Evolutionary conservation across 805 yeast genomes (phyloP).

Genomic region (Kodamaea restingae): DNA sequence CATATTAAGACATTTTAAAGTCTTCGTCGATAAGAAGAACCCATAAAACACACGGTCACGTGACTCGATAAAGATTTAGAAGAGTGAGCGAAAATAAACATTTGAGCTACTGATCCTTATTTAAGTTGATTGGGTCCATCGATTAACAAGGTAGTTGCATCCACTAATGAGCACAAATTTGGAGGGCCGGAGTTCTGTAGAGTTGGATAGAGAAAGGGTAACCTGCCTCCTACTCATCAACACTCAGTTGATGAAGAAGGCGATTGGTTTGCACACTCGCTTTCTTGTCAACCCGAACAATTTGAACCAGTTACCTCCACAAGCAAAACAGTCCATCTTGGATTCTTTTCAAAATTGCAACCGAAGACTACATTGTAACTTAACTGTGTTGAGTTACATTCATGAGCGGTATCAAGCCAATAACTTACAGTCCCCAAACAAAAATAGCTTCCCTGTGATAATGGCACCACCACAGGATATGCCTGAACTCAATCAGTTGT

Average conservation of each 20-base stretch:
- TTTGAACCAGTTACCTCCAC: conserved; percentile 29
- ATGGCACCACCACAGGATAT: conserved; percentile 52
- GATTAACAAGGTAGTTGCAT: not conserved
- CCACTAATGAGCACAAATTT: conserved; percentile 6
- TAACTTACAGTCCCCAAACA: conserved; percentile 25
- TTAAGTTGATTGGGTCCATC: not conserved
- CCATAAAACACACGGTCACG: not conserved
- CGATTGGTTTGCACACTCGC: conserved; percentile 32
- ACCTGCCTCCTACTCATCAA: conserved; percentile 40
- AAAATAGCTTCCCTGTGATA: conserved; percentile 44
- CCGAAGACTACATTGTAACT: conserved; percentile 39
- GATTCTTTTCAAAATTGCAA: conserved; percentile 40
- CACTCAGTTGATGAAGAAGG: conserved; percentile 40
- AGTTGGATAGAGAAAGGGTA: conserved; percentile 38
- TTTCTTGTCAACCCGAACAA: conserved; percentile 34
- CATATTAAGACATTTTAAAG: too few relatives aligned
- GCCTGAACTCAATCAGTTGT: conserved; percentile 48
- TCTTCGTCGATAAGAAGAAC: too few relatives aligned
- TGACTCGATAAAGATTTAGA: not conserved
- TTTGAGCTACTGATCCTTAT: not conserved
- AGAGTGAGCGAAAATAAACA: conserved; percentile 3
- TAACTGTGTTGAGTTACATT: conserved; percentile 35
- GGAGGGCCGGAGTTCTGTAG: conserved; percentile 13
- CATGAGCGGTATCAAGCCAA: conserved; percentile 36
- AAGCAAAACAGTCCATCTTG: conserved; percentile 26